Evolutionary conservation across 371 early-diverging fungal genomes (phyloP).

Genomic region (Mortierella sp.): DNA sequence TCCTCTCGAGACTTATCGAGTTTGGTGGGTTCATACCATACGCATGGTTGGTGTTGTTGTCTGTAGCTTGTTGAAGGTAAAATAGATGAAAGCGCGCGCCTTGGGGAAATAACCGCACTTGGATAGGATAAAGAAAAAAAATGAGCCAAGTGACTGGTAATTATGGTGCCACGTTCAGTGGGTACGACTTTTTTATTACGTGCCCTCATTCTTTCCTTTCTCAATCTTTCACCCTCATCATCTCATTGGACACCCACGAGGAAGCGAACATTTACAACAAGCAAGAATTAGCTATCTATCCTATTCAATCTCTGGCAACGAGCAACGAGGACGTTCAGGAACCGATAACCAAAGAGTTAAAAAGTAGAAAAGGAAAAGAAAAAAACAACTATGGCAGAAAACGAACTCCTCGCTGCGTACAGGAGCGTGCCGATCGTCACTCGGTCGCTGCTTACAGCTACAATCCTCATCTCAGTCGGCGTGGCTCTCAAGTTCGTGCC

Average conservation of each 20-base stretch:
- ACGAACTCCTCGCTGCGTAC: constrained; percentile 68
- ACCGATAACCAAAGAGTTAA: not conserved
- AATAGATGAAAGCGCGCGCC: no score
- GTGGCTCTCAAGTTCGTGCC: constrained; percentile 60
- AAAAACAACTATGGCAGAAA: constrained; percentile 43
- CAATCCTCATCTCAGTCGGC: constrained; percentile 64
- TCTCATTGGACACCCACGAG: not conserved
- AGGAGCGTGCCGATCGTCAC: constrained; percentile 75
- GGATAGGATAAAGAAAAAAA: no score
- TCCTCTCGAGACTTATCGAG: not conserved
- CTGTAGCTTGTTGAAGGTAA: no score
- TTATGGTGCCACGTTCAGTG: no score
- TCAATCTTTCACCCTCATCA: not conserved
- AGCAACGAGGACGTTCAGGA: not conserved
- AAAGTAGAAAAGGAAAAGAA: no score
- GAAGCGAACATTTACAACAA: no score
- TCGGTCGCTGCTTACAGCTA: constrained; percentile 66
- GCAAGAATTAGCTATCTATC: no score
- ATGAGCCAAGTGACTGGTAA: no score
- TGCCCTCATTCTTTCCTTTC: not conserved
- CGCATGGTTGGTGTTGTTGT: constrained; percentile 17
- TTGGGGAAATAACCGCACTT: no score
- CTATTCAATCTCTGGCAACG: not conserved
- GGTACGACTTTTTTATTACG: no score
- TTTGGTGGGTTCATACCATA: constrained; percentile 14